Evolutionary conservation across 345 rosid genomes (phyloP).

Genomic region (Aquilaria sinensis): DNA sequence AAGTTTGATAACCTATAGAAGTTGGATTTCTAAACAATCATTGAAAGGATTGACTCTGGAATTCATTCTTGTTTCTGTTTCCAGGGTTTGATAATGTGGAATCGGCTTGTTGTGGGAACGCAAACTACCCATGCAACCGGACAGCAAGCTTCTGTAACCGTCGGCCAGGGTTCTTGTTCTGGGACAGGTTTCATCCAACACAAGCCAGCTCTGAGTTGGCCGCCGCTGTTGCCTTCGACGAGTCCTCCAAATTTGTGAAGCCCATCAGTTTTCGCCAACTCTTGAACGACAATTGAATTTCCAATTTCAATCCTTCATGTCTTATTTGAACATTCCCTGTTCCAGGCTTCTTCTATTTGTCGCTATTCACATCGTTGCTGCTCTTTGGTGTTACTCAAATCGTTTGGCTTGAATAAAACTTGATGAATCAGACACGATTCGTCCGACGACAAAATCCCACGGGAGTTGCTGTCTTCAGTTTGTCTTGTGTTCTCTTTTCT

Average conservation of each 20-base stretch:
- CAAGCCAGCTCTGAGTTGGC: conserved; percentile 22
- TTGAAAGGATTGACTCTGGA: too few species aligned
- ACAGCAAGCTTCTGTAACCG: conserved; percentile 13
- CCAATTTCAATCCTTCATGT: too few species aligned
- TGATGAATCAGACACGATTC: too few species aligned
- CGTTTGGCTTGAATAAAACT: too few species aligned
- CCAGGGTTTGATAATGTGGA: conserved; percentile 22
- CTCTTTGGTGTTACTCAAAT: too few species aligned
- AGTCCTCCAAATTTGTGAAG: conserved; percentile 6
- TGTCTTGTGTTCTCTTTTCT: too few species aligned
- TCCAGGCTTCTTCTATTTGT: too few species aligned
- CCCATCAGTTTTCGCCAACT: conserved; percentile 31
- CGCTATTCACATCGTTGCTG: too few species aligned
- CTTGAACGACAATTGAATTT: neutral
- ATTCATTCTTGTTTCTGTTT: neutral
- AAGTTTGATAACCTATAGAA: neutral
- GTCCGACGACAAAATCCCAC: too few species aligned
- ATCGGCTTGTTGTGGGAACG: conserved; percentile 33
- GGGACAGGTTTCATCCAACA: conserved; percentile 45
- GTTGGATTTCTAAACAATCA: neutral
- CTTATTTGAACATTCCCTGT: too few species aligned
- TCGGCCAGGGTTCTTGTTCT: conserved; percentile 30
- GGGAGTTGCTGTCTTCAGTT: too few species aligned
- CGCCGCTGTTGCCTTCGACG: conserved; percentile 21
- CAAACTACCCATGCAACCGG: conserved; percentile 13